These are phyloP conservation scores for Kazachstania sp. DNA, from an alignment of 1,139 yeast species.

Conservation along the genomic window DNA sequence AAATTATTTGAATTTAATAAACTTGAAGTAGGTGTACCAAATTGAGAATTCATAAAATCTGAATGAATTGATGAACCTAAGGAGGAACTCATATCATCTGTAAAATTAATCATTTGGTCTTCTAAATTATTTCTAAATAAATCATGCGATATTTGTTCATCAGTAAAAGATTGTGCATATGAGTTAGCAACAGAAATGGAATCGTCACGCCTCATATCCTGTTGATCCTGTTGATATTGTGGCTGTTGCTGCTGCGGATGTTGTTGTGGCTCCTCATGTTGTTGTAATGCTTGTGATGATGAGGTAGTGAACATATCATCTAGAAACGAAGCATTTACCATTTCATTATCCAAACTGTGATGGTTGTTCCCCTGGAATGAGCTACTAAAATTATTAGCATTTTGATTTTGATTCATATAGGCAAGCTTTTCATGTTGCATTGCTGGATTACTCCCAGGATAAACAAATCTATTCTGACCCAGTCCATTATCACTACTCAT, in stretches of 20 bases:
- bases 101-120: constrained; percentile 15
- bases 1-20: constrained; percentile 20
- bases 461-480: constrained; percentile 1
- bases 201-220: background rate
- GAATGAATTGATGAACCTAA: constrained; percentile 24
- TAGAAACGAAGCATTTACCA: constrained; percentile 12
- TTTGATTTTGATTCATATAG: constrained; percentile 10
- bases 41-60: constrained; percentile 19
- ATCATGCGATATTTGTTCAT: constrained; percentile 7
- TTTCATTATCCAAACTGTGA: background rate
- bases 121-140: constrained; percentile 10
- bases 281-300: background rate
- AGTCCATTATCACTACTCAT: no score
- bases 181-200: background rate
- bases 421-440: constrained; percentile 20
- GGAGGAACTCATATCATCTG: constrained; percentile 27
- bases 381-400: background rate
- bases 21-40: constrained; percentile 19
- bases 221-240: background rate
- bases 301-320: constrained; percentile 20
- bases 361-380: background rate
- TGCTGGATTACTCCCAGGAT: constrained; percentile 15
- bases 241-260: background rate
- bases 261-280: background rate
- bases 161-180: constrained; percentile 4